Conservation (phyloP, 192 early-diverging fungal genomes). For the Coemansia sp. region DNA sequence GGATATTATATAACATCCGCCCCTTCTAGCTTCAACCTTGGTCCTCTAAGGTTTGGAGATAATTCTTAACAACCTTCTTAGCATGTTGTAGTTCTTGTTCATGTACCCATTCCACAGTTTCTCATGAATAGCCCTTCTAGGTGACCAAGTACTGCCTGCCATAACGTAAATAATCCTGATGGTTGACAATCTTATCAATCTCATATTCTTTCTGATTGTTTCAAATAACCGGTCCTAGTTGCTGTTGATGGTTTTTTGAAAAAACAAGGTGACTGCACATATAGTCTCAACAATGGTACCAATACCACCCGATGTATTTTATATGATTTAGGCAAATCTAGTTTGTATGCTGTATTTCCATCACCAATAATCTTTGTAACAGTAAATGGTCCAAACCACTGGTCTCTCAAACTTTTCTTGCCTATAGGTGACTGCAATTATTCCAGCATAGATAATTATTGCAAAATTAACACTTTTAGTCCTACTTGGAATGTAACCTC, state of each 20-base stretch:
- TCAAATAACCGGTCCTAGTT: neutral
- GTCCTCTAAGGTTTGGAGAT: neutral
- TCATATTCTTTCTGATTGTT: neutral
- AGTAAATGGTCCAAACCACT: conserved; percentile 5
- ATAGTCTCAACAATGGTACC: neutral
- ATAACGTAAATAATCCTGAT: neutral
- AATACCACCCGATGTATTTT: conserved; percentile 1
- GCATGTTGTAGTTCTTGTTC: neutral
- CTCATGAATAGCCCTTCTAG: neutral
- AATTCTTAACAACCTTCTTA: neutral
- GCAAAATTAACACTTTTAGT: neutral
- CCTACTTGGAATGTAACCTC: neutral
- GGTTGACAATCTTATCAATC: neutral
- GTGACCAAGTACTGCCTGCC: neutral
- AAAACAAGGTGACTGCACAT: neutral
- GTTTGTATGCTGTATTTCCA: neutral
- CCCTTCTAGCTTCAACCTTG: conserved; percentile 4
- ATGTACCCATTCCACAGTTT: neutral
- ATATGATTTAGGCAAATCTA: neutral
- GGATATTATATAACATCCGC: neutral
- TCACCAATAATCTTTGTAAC: neutral
- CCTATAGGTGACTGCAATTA: neutral
- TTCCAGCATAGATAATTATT: neutral
- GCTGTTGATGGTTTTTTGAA: neutral
- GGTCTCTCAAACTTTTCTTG: neutral